Conservation (phyloP, 352 stramenopile species). For the Phytophthora kernoviae region DNA sequence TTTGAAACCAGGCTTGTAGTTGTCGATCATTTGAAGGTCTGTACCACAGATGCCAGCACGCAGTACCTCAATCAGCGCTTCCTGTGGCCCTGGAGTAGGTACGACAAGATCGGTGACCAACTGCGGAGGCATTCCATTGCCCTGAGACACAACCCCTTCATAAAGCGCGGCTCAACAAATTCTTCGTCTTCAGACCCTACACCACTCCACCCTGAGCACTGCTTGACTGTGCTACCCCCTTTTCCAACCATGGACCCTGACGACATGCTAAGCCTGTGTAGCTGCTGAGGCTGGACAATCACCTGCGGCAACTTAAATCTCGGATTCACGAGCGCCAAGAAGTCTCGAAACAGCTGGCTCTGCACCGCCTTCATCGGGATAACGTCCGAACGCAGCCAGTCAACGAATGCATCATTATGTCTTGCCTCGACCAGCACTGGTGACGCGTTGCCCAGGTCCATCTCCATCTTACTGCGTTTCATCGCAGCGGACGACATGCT, state of each 20-base stretch:
- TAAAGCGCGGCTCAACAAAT: constrained; percentile 26
- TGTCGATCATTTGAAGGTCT: constrained; percentile 74
- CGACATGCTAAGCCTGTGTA: constrained; percentile 27
- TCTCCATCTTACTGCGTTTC: constrained; percentile 30
- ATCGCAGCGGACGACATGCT: background rate
- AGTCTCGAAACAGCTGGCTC: constrained; percentile 41
- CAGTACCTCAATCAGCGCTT: constrained; percentile 66
- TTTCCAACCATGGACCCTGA: constrained; percentile 20
- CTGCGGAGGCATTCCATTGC: constrained; percentile 24
- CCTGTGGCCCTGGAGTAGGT: constrained; percentile 38
- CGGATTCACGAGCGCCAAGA: constrained; percentile 45
- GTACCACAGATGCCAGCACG: constrained; percentile 76
- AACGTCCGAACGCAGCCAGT: constrained; percentile 48
- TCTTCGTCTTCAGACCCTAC: constrained; percentile 8
- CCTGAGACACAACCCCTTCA: constrained; percentile 63
- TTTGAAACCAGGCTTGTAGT: constrained; percentile 76
- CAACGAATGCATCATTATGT: constrained; percentile 44
- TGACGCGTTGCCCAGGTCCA: background rate
- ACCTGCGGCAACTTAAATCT: constrained; percentile 45
- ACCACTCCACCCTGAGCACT: constrained; percentile 19
- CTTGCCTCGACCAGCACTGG: constrained; percentile 11
- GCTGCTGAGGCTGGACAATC: constrained; percentile 35
- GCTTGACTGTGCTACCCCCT: constrained; percentile 18
- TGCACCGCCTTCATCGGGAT: constrained; percentile 51
- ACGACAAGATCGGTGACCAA: constrained; percentile 43